Conservation (phyloP, 2,329 filamentous ascomycete genomes). For the Colletotrichum cuscutae region DNA sequence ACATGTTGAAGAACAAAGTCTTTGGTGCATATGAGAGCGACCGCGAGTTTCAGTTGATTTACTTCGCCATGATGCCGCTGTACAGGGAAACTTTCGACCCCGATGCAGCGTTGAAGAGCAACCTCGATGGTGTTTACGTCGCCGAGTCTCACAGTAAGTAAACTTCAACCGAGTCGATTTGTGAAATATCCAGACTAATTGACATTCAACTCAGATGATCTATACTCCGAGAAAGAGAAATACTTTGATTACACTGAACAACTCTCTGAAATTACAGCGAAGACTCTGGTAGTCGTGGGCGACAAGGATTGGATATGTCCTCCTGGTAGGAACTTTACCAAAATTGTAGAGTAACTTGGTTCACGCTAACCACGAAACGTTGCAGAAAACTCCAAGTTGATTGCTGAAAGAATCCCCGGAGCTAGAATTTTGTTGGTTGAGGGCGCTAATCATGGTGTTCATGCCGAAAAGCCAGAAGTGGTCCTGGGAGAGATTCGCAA, state of each 20-base stretch:
- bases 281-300: conserved; percentile 49
- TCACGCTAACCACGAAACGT: neutral
- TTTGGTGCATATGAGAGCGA: conserved; percentile 50
- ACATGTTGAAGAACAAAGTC: conserved; percentile 50
- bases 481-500: conserved; percentile 41
- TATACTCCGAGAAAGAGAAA: conserved; percentile 48
- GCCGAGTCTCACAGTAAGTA: conserved; percentile 49
- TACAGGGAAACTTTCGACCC: conserved; percentile 49
- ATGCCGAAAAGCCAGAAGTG: conserved; percentile 45
- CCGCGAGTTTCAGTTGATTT: conserved; percentile 49
- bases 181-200: neutral
- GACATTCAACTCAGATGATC: conserved; percentile 41
- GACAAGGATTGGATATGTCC: conserved; percentile 53
- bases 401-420: conserved; percentile 40
- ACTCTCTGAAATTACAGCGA: conserved; percentile 44
- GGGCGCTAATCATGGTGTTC: conserved; percentile 49
- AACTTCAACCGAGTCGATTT: neutral
- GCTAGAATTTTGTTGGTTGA: conserved; percentile 43
- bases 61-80: conserved; percentile 49
- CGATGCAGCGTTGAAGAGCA: conserved; percentile 43
- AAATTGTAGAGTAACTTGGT: neutral
- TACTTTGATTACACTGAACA: conserved; percentile 49
- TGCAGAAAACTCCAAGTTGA: conserved; percentile 44
- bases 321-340: conserved; percentile 38
- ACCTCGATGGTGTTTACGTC: conserved; percentile 44